A percentile compares a stretch with the other conserved stretches of the same genome.
Conservation (phyloP, 2,329 filamentous ascomycete genomes). For the Lecanicillium sp. region DNA sequence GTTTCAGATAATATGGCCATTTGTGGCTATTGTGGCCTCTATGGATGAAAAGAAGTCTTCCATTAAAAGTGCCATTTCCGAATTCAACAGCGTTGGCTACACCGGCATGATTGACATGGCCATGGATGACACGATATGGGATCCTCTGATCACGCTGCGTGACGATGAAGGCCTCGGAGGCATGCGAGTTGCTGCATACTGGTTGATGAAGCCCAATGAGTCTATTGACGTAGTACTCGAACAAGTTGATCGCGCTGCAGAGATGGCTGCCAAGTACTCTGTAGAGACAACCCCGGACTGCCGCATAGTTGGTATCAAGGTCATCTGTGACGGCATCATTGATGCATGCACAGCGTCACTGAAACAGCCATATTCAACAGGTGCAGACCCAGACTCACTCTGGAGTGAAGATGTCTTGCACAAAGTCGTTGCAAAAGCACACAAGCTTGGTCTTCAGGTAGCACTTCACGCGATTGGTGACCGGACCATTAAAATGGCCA, state of each 20-base stretch:
- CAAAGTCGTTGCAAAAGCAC: conserved; percentile 45
- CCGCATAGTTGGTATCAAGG: conserved; percentile 52
- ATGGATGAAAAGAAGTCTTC: conserved; percentile 39
- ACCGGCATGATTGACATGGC: conserved; percentile 52
- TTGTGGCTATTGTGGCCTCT: conserved; percentile 37
- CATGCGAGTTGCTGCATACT: conserved; percentile 46
- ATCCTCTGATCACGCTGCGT: conserved; percentile 36
- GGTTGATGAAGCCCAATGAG: conserved; percentile 43
- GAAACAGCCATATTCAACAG: conserved; percentile 48
- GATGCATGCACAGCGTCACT: conserved; percentile 58
- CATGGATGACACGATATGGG: conserved; percentile 51
- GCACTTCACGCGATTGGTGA: conserved; percentile 61
- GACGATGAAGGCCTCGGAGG: conserved; percentile 20
- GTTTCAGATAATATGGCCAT: conserved; percentile 46
- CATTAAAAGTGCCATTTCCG: conserved; percentile 37
- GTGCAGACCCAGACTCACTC: conserved; percentile 37
- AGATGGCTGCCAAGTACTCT: conserved; percentile 28
- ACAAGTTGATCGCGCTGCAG: conserved; percentile 42
- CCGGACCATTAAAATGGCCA: conserved; percentile 45
- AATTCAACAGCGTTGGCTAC: conserved; percentile 44
- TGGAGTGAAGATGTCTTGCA: conserved; percentile 46
- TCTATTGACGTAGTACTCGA: conserved; percentile 29
- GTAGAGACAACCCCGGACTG: conserved; percentile 25
- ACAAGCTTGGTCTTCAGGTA: conserved; percentile 46
- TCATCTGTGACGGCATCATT: conserved; percentile 57